Base-by-base conservation (phyloP, 2,329 filamentous ascomycete genomes). In the Colletotrichum tanaceti region DNA sequence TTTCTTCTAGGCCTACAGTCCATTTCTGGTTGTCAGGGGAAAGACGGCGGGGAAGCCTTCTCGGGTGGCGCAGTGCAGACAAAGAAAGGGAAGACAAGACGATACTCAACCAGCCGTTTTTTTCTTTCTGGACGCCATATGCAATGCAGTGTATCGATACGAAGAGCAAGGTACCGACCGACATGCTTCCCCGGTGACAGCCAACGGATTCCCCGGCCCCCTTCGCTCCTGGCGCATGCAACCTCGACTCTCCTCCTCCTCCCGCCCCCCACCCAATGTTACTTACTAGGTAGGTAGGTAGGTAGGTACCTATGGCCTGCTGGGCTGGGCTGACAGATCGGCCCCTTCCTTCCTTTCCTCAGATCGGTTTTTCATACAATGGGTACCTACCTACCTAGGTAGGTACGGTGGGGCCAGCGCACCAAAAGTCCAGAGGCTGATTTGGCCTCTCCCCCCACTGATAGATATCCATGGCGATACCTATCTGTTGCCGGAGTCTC, bases 41-140 rank as follows among this genome's bases (percentile, higher is more conserved):
- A n/a, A 14, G 10, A 52, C 13, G 32, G 43, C 22, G 38, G 20
- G 16, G 4, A 11, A 46, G n/a, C 28, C 35, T 53, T 60, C 39
- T 50, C 32, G 24, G 43, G 57, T 55, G 52, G 66, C 62, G 62
- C 62, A 39, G 55, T 55, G 66, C 66, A 57, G 24, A 47, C 16
- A 13, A 41, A 16, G 14, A 24, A 10, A 18, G 10, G 44, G 44
- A 52, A 57, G 57, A 61, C 55, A 65, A 38, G 49, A 62, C 46
- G 49, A 65, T 60, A 43, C 54, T 58, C 20, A 6, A 5, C 32
- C 54, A 65, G 39, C 53, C 61, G 39, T 38, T 32, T 43, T 20
- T 58, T 64, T 54, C 22, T 10, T 58, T 65, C 58, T 58, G 46
- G 63, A 1, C 28, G 28, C 28, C 49, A 10, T 10, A n/a, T 54